These are phyloP conservation scores for Teratosphaeria destructans DNA, from an alignment of 2,329 filamentous ascomycete genomes.

Conservation along the genomic window DNA sequence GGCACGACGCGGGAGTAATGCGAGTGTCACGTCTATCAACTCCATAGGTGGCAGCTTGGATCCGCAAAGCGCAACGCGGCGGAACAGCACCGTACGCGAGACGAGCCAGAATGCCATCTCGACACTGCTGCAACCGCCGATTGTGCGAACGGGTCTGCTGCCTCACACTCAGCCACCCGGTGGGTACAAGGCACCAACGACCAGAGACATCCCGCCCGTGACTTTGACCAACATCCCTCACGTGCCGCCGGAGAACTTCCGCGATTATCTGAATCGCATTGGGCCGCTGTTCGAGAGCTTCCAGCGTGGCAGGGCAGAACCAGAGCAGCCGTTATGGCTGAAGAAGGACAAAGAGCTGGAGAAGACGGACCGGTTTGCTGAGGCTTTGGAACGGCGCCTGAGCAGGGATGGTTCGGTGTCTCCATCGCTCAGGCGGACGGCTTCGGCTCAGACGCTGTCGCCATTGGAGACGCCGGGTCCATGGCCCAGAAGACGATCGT, in stretches of 20 bases:
- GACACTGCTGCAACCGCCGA: slow-evolving; percentile 81
- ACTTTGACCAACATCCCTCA: slow-evolving; percentile 79
- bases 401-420: slow-evolving; percentile 25
- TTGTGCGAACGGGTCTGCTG: slow-evolving; percentile 75
- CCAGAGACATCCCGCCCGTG: slow-evolving; percentile 86
- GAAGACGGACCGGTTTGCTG: slow-evolving; percentile 40
- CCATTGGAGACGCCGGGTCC: slow-evolving; percentile 26
- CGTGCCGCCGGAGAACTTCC: slow-evolving; percentile 70
- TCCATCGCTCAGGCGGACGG: slow-evolving; percentile 25
- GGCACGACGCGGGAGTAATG: slow-evolving; percentile 65
- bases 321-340: slow-evolving; percentile 46
- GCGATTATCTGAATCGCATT: slow-evolving; percentile 73
- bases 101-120: slow-evolving; percentile 90
- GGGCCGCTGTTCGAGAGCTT: slow-evolving; percentile 83
- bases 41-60: slow-evolving; percentile 81
- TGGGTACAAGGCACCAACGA: slow-evolving; percentile 59
- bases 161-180: slow-evolving; percentile 62
- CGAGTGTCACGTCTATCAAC: slow-evolving; percentile 62
- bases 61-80: slow-evolving; percentile 42
- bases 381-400: slow-evolving; percentile 34
- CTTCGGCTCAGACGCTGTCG: slow-evolving; percentile 33
- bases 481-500: slow-evolving; percentile 42
- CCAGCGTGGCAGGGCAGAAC: slow-evolving; percentile 67
- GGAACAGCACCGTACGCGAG: slow-evolving; percentile 54
- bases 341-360: slow-evolving; percentile 35